Conservation (phyloP, 306 rosid genomes). For the Prunus kanzakura region DNA sequence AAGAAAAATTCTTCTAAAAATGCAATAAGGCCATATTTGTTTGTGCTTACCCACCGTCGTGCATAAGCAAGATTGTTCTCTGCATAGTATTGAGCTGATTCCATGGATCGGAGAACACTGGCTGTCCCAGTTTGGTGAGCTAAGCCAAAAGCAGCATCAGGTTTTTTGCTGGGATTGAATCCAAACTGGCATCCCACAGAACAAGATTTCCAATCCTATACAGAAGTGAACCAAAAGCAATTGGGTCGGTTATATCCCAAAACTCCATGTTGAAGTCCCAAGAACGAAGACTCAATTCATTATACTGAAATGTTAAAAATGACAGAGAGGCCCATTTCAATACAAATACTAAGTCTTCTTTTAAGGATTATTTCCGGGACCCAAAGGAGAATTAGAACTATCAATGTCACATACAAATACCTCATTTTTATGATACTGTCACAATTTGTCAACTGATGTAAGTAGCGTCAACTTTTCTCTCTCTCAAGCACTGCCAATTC, state of each 20-base stretch:
- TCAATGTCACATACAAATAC: neutral
- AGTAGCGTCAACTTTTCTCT: neutral
- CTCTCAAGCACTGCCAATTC: neutral
- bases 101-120: slow-evolving; percentile 84
- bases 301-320: neutral
- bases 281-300: neutral
- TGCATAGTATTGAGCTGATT: slow-evolving; percentile 66
- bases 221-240: slow-evolving; percentile 18
- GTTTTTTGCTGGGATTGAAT: slow-evolving; percentile 24
- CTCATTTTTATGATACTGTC: neutral
- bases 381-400: neutral
- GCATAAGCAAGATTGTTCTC: slow-evolving; percentile 72
- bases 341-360: neutral
- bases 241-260: neutral
- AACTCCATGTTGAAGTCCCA: neutral
- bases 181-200: slow-evolving; percentile 77
- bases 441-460: neutral
- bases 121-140: slow-evolving; percentile 44
- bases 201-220: slow-evolving; percentile 72
- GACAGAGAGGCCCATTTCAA: neutral
- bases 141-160: slow-evolving; percentile 77
- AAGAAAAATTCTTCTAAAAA: slow-evolving; percentile 12
- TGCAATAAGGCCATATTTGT: slow-evolving; percentile 34
- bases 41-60: slow-evolving; percentile 99
- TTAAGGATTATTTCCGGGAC: neutral